Conservation (phyloP, 1,284 basidiomycete species). For the Flammula alnicola region DNA sequence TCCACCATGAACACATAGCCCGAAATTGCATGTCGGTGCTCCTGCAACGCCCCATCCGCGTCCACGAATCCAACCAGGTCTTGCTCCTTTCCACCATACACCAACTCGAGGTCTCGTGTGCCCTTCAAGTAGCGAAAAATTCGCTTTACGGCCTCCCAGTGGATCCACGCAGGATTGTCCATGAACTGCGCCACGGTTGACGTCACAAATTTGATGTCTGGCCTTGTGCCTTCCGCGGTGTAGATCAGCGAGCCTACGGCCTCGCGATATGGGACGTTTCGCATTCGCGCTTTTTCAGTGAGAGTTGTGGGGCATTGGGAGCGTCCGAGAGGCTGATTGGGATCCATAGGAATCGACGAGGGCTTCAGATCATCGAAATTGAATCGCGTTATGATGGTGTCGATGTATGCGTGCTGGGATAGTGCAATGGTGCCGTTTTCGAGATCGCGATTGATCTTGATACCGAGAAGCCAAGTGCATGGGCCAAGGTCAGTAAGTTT, state of each 20-base stretch:
- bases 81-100: constrained; percentile 3
- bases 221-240: constrained; percentile 3
- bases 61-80: constrained; percentile 3
- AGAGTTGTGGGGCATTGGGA: constrained; percentile 6
- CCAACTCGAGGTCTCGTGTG: not conserved
- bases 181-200: not conserved
- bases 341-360: constrained; percentile 15
- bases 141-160: constrained; percentile 14
- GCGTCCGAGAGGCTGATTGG: not conserved
- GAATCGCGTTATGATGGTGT: constrained; percentile 5
- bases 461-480: constrained; percentile 17
- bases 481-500: constrained; percentile 12
- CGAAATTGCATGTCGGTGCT: constrained; percentile 18
- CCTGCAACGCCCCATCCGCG: constrained; percentile 16
- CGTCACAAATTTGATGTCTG: constrained; percentile 11
- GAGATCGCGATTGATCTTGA: constrained; percentile 13
- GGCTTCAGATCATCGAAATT: constrained; percentile 13
- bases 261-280: constrained; percentile 7
- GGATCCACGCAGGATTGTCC: not conserved
- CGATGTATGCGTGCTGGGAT: constrained; percentile 12
- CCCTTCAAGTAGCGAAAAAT: constrained; percentile 13
- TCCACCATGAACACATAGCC: constrained; percentile 19
- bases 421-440: constrained; percentile 6
- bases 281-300: constrained; percentile 1
- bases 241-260: constrained; percentile 13